Evolutionary conservation across 2,329 filamentous ascomycete species (phyloP).

Genomic region (Curvularia sp.): DNA sequence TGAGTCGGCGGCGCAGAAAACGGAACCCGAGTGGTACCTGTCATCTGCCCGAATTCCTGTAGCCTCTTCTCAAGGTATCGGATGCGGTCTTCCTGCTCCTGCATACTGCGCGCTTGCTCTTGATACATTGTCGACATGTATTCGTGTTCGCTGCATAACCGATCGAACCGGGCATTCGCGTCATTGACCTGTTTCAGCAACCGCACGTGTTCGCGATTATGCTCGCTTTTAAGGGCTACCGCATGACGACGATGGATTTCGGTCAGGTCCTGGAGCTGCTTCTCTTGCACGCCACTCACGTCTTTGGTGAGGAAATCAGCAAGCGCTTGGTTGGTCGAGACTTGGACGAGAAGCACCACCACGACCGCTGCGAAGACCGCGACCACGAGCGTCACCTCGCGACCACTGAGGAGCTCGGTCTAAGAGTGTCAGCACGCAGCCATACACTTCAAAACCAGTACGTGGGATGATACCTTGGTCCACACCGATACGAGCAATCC

Average conservation of each 20-base stretch:
- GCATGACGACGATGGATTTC: constrained; percentile 19
- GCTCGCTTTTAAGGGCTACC: constrained; percentile 11
- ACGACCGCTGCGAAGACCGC: constrained; percentile 12
- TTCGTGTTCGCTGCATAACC: constrained; percentile 22
- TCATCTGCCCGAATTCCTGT: constrained; percentile 24
- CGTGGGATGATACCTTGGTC: constrained; percentile 7
- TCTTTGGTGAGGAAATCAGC: constrained; percentile 10
- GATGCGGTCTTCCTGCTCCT: constrained; percentile 41
- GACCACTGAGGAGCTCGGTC: constrained; percentile 15
- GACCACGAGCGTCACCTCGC: constrained; percentile 19
- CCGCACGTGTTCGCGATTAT: constrained; percentile 10
- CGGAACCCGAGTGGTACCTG: constrained; percentile 4
- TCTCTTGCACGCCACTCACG: constrained; percentile 9
- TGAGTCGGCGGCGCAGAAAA: constrained; percentile 26
- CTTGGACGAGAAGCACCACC: constrained; percentile 2
- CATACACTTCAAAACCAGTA: too few species aligned
- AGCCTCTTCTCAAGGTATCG: constrained; percentile 39
- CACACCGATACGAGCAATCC: constrained; percentile 11
- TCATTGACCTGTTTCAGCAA: constrained; percentile 11
- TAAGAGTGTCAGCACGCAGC: constrained; percentile 7
- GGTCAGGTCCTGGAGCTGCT: constrained; percentile 14
- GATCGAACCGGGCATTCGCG: constrained; percentile 15
- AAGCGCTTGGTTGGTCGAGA: constrained; percentile 6
- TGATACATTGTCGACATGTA: constrained; percentile 23
- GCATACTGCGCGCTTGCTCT: constrained; percentile 21